Evolutionary conservation across 1,284 basidiomycete species (phyloP).

Genomic region (Austroboletus novae-zelandiae): DNA sequence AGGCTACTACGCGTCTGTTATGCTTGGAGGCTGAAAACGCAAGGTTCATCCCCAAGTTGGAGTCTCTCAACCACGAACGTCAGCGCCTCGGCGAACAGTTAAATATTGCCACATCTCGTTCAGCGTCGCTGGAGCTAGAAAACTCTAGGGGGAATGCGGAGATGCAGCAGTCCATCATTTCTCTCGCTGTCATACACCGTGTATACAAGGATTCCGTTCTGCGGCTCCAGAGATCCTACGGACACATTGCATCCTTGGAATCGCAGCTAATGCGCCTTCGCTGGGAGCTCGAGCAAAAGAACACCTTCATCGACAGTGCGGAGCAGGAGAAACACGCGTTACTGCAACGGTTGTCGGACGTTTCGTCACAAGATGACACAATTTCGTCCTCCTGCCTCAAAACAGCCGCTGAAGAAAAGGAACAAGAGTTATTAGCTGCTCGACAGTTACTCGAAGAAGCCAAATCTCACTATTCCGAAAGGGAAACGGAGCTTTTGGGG

Average conservation of each 20-base stretch:
- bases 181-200: slow-evolving; percentile 32
- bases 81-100: slow-evolving; percentile 13
- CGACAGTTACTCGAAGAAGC: slow-evolving; percentile 20
- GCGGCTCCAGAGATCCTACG: slow-evolving; percentile 11
- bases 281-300: slow-evolving; percentile 10
- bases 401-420: slow-evolving; percentile 9
- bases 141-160: slow-evolving; percentile 13
- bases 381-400: slow-evolving; percentile 17
- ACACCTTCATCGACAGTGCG: not conserved
- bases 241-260: slow-evolving; percentile 14
- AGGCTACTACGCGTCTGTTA: slow-evolving; percentile 9
- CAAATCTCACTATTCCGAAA: slow-evolving; percentile 8
- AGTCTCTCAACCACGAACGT: slow-evolving; percentile 9
- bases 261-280: slow-evolving; percentile 13
- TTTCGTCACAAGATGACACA: slow-evolving; percentile 21
- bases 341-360: slow-evolving; percentile 6
- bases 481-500: slow-evolving; percentile 19
- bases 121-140: slow-evolving; percentile 10
- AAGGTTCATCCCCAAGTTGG: slow-evolving; percentile 14
- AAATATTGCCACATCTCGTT: slow-evolving; percentile 3
- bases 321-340: slow-evolving; percentile 13
- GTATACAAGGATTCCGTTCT: slow-evolving; percentile 15
- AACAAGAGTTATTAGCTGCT: slow-evolving; percentile 16
- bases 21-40: slow-evolving; percentile 18
- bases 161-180: slow-evolving; percentile 27